These are phyloP conservation scores for Clonostachys rhizophaga DNA, from an alignment of 2,329 filamentous ascomycete species.

Conservation along the genomic window DNA sequence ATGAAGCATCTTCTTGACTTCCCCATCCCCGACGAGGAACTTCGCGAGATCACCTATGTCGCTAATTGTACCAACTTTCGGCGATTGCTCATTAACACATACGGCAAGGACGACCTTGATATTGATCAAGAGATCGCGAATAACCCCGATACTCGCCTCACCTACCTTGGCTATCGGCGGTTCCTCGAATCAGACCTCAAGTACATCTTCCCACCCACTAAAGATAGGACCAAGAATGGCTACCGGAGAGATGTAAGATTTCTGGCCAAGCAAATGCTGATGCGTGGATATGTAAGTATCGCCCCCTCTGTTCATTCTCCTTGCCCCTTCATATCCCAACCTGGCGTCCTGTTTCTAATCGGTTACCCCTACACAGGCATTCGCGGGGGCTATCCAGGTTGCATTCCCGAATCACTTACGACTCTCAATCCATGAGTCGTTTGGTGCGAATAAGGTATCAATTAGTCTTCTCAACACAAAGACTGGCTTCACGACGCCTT, in stretches of 20 bases:
- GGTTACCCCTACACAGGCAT: slow-evolving; percentile 4
- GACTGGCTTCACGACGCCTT: slow-evolving; percentile 21
- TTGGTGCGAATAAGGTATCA: slow-evolving; percentile 16
- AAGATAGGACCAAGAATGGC: slow-evolving; percentile 8
- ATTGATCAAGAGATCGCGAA: slow-evolving; percentile 18
- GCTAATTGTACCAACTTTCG: slow-evolving; percentile 21
- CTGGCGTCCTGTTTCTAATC: too few relatives aligned
- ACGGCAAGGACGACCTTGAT: slow-evolving; percentile 13
- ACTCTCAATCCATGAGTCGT: slow-evolving; percentile 20
- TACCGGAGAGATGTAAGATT: slow-evolving; percentile 17
- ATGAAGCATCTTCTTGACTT: slow-evolving; percentile 38
- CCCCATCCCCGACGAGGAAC: slow-evolving; percentile 21
- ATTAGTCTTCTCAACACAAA: slow-evolving; percentile 19
- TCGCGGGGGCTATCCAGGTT: slow-evolving; percentile 16
- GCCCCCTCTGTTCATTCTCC: too few relatives aligned
- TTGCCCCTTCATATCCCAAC: too few relatives aligned
- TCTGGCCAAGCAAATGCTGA: slow-evolving; percentile 22
- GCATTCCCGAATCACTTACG: slow-evolving; percentile 16
- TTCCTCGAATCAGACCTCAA: slow-evolving; percentile 20
- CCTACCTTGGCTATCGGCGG: slow-evolving; percentile 18
- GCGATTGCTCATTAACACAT: slow-evolving; percentile 15
- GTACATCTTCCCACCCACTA: slow-evolving; percentile 15
- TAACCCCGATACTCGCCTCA: slow-evolving; percentile 17
- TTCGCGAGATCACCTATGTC: slow-evolving; percentile 34
- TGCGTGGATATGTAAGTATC: slow-evolving; percentile 13